phyloP scores from a whole-genome alignment of 441 rosid genomes.

The Melastoma candidum region DNA sequence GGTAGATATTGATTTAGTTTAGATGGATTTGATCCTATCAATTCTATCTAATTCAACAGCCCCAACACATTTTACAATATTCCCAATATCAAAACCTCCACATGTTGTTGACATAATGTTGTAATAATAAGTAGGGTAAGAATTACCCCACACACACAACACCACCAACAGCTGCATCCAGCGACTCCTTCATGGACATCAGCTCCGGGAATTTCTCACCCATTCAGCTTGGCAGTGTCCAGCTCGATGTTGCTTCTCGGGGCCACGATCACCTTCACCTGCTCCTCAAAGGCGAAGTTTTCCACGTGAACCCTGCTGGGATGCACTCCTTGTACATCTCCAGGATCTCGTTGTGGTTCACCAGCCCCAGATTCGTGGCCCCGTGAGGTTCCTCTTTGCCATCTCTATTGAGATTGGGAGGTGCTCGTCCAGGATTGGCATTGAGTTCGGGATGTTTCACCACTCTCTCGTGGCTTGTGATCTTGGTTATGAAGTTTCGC shows the following conservation, averaged over 20 bases:
- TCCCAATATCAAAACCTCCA: too few relatives aligned
- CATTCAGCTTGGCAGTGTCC: constrained; percentile 57
- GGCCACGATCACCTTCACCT: constrained; percentile 79
- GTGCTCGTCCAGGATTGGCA: constrained; percentile 85
- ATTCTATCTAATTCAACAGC: too few relatives aligned
- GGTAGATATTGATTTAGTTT: too few relatives aligned
- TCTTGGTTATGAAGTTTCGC: constrained; percentile 86
- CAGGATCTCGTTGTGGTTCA: constrained; percentile 81
- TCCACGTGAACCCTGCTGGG: constrained; percentile 63
- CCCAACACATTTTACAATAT: too few relatives aligned
- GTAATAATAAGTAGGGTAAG: too few relatives aligned
- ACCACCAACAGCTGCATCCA: constrained; percentile 5
- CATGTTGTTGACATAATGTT: too few relatives aligned
- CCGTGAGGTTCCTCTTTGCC: constrained; percentile 91
- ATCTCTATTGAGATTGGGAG: constrained; percentile 81
- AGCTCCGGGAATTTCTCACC: constrained; percentile 62
- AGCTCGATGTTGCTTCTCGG: constrained; percentile 97
- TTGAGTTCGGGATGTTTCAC: constrained; percentile 83
- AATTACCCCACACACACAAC: too few relatives aligned
- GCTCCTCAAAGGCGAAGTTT: constrained; percentile 83
- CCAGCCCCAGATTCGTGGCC: constrained; percentile 86
- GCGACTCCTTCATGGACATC: constrained; percentile 71
- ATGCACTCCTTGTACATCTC: constrained; percentile 69
- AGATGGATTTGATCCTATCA: too few relatives aligned
- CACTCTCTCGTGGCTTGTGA: constrained; percentile 71